A percentile compares a stretch with the other conserved stretches of the same genome.
Evolutionary conservation across 129 eudicot genomes (phyloP).

Genomic region (Erigeron canadensis): DNA sequence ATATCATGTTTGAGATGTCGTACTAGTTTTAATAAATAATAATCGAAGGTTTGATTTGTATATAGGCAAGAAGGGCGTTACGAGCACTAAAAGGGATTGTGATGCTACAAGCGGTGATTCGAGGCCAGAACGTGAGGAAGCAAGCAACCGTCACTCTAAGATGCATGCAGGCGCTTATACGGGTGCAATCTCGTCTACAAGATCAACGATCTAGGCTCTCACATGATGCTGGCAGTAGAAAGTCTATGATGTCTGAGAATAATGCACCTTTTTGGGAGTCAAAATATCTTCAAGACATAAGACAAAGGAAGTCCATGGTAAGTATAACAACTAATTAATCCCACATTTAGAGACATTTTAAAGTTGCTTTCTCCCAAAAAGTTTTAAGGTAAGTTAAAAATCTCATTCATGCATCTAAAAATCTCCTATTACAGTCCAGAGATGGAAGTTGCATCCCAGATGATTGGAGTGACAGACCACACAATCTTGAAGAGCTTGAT

Average conservation of each 20-base stretch:
- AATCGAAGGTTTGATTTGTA: not conserved
- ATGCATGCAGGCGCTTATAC: constrained; percentile 83
- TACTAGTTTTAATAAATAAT: not conserved
- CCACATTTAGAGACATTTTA: not conserved
- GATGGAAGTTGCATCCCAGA: constrained; percentile 54
- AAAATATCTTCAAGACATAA: constrained; percentile 54
- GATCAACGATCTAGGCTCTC: constrained; percentile 69
- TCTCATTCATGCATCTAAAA: not conserved
- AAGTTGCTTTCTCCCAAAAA: too few relatives aligned
- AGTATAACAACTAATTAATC: constrained; percentile 1
- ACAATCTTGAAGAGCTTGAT: constrained; percentile 71
- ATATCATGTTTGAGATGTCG: not conserved
- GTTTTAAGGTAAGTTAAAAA: too few relatives aligned
- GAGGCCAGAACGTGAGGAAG: constrained; percentile 82
- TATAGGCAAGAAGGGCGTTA: constrained; percentile 82
- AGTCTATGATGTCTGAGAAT: constrained; percentile 66
- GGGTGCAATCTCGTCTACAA: constrained; percentile 74
- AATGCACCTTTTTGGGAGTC: constrained; percentile 60
- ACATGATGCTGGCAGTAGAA: constrained; percentile 66
- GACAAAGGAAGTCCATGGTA: constrained; percentile 64
- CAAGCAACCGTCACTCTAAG: constrained; percentile 71
- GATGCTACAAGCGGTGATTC: constrained; percentile 91
- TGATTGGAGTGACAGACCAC: constrained; percentile 62
- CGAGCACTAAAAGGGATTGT: constrained; percentile 82
- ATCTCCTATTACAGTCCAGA: constrained; percentile 52